Percentiles rank a stretch among this genome's conserved stretches.
Conservation (phyloP, 306 rosid species). For the Cotoneaster glaucophyllus region DNA sequence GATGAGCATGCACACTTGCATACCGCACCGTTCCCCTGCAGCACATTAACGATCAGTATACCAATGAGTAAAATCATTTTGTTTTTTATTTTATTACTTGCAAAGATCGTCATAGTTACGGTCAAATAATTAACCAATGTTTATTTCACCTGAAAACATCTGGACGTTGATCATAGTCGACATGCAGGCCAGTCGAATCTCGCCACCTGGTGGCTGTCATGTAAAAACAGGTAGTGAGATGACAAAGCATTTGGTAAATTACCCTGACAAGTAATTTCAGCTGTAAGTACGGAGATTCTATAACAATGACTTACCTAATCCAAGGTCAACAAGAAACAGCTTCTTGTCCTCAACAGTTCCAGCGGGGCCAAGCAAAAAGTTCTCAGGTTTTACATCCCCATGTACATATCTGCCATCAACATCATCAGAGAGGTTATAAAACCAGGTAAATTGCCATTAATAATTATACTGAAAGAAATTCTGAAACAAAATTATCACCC, state of each 20-base stretch:
- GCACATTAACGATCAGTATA: background rate
- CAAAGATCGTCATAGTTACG: background rate
- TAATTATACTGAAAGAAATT: background rate
- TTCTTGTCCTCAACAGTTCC: constrained; percentile 43
- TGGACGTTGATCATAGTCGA: constrained; percentile 49
- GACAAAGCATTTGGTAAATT: background rate
- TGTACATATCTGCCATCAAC: constrained; percentile 41
- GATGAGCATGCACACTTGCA: constrained; percentile 92
- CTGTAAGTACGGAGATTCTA: background rate
- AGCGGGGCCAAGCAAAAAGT: constrained; percentile 44
- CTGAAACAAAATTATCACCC: constrained; percentile 31
- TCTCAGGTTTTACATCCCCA: constrained; percentile 52
- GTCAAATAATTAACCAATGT: background rate
- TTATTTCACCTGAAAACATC: constrained; percentile 39
- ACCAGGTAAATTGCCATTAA: background rate
- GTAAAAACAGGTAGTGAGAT: background rate
- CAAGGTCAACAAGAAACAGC: constrained; percentile 50
- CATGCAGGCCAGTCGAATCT: constrained; percentile 41
- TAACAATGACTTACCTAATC: constrained; percentile 29
- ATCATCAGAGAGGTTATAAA: background rate
- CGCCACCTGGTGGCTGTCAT: constrained; percentile 40
- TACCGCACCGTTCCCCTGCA: constrained; percentile 78
- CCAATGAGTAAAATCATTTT: background rate
- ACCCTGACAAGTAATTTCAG: background rate
- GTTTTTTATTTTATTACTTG: background rate